Percentiles rank a stretch among this genome's conserved stretches.
phyloP scores from a whole-genome alignment of 805 yeast species.

The Zygosaccharomyces kombuchaensis region DNA sequence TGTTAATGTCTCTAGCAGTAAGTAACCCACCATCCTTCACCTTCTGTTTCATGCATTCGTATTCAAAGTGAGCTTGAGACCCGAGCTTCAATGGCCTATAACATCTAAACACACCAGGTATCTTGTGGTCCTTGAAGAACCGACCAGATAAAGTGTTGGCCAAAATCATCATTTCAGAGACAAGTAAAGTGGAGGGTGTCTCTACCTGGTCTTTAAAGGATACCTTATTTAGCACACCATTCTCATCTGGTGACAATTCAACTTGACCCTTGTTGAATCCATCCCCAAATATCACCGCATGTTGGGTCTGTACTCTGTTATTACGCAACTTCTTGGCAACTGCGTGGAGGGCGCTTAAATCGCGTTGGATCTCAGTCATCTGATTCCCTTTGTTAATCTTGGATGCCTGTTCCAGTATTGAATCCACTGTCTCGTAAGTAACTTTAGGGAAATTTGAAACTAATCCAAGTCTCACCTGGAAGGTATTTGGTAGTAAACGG shows the following conservation, averaged over 20 bases:
- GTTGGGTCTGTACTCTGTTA: slow-evolving; percentile 33
- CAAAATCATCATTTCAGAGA: slow-evolving; percentile 78
- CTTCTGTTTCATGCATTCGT: slow-evolving; percentile 22
- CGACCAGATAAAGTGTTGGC: slow-evolving; percentile 63
- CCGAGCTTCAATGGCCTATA: slow-evolving; percentile 36
- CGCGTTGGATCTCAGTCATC: slow-evolving; percentile 20
- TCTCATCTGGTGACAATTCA: slow-evolving; percentile 13
- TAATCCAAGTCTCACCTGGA: slow-evolving; percentile 39
- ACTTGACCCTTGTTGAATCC: slow-evolving; percentile 31
- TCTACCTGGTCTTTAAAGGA: slow-evolving; percentile 25
- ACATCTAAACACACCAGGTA: slow-evolving; percentile 46
- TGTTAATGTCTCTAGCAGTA: slow-evolving; percentile 40
- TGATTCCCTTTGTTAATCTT: slow-evolving; percentile 8
- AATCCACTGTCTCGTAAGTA: slow-evolving; percentile 63
- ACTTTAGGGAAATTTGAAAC: slow-evolving; percentile 46
- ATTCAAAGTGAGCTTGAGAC: slow-evolving; percentile 25
- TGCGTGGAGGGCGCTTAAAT: slow-evolving; percentile 36
- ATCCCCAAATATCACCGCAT: slow-evolving; percentile 42
- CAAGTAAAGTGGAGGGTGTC: slow-evolving; percentile 56
- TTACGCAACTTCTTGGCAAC: slow-evolving; percentile 21
- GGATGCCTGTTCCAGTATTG: slow-evolving; percentile 37
- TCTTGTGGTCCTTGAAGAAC: slow-evolving; percentile 40
- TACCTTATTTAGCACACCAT: slow-evolving; percentile 11
- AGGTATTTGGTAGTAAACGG: slow-evolving; percentile 23
- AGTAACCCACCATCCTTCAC: slow-evolving; percentile 23